Percentiles rank a stretch among this genome's conserved stretches.
phyloP scores from a whole-genome alignment of 441 rosid genomes.

The Erysimum pusillum region DNA sequence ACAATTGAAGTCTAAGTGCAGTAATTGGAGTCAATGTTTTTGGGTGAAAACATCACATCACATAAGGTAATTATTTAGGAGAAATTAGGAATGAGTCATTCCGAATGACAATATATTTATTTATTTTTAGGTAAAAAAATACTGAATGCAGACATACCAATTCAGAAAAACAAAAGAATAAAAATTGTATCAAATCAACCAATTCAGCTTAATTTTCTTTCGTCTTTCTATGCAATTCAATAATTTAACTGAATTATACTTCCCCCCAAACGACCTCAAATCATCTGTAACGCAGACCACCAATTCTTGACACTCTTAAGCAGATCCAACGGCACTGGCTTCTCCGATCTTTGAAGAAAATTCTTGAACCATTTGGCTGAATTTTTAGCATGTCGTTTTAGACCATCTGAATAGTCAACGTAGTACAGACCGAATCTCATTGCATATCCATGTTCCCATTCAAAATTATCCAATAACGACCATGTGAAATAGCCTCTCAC shows the following conservation, averaged over 20 bases:
- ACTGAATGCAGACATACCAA: neutral
- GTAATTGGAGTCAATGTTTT: no score
- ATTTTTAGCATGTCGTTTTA: neutral
- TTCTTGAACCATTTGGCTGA: neutral
- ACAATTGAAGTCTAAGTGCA: no score
- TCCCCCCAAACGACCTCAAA: neutral
- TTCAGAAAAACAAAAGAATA: no score
- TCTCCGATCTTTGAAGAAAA: neutral
- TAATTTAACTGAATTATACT: no score
- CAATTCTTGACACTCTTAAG: neutral
- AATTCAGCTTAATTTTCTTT: no score
- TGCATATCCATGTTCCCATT: conserved; percentile 1
- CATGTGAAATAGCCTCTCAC: neutral
- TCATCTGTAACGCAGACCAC: neutral
- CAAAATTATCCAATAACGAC: neutral
- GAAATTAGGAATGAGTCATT: neutral
- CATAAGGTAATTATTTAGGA: neutral
- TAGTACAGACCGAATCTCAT: neutral
- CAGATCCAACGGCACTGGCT: neutral
- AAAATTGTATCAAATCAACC: no score
- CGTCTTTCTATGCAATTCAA: no score
- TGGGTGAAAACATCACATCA: no score
- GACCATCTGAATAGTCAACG: neutral
- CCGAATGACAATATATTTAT: no score
- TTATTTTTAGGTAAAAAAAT: no score